These are phyloP conservation scores for Podospora pseudoanserina DNA, from an alignment of 495 filamentous ascomycete genomes.

Conservation along the genomic window DNA sequence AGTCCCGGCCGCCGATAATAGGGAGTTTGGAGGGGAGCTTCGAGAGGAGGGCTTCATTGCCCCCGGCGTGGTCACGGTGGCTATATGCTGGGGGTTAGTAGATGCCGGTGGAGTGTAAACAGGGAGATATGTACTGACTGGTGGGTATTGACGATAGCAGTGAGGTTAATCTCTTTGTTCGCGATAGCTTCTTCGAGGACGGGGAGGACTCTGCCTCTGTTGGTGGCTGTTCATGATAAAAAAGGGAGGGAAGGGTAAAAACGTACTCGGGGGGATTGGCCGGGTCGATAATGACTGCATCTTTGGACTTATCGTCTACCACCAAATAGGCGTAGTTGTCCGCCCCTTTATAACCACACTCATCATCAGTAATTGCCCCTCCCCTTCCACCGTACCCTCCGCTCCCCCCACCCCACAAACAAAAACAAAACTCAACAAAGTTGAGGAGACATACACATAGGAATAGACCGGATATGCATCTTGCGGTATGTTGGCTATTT, in stretches of 20 bases:
- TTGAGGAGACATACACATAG: slow-evolving; percentile 75
- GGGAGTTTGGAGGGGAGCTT: slow-evolving; percentile 58
- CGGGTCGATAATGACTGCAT: slow-evolving; percentile 94
- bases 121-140: slow-evolving; percentile 53
- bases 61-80: slow-evolving; percentile 93
- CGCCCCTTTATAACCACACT: slow-evolving; percentile 70
- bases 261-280: slow-evolving; percentile 87
- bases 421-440: too few relatives aligned
- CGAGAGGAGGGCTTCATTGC: slow-evolving; percentile 74
- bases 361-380: slow-evolving; percentile 29
- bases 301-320: slow-evolving; percentile 77
- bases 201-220: slow-evolving; percentile 65
- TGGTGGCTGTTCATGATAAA: neutral
- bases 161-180: slow-evolving; percentile 72
- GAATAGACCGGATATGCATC: slow-evolving; percentile 97
- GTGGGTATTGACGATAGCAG: slow-evolving; percentile 90
- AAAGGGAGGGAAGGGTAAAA: neutral
- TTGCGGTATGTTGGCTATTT: slow-evolving; percentile 39
- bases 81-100: slow-evolving; percentile 40
- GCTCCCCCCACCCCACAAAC: too few relatives aligned
- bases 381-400: neutral
- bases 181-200: slow-evolving; percentile 69
- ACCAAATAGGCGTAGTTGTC: slow-evolving; percentile 98
- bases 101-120: too few relatives aligned
- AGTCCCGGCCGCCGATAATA: slow-evolving; percentile 85